Evolutionary conservation across 768 basidiomycete genomes (phyloP).

Genomic region (Rhizopogon roseolus): DNA sequence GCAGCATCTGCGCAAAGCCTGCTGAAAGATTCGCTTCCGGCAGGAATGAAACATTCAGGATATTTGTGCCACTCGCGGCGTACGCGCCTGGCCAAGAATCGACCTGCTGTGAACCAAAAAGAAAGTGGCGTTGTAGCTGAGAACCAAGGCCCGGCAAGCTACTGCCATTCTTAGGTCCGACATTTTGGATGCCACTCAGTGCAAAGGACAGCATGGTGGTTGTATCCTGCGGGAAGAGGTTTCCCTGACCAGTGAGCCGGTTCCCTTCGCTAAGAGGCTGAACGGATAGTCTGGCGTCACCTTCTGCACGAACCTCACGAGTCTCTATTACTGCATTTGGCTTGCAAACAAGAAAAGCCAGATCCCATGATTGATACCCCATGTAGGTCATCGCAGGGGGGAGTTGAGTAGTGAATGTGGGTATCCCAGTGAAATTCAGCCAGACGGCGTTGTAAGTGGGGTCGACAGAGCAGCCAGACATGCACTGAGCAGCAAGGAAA

Average conservation of each 20-base stretch:
- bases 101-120: constrained; percentile 16
- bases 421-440: constrained; percentile 12
- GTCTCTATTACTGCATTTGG: constrained; percentile 22
- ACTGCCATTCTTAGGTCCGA: neutral
- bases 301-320: constrained; percentile 19
- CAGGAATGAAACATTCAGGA: neutral
- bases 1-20: constrained; percentile 15
- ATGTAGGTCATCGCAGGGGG: neutral
- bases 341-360: constrained; percentile 15
- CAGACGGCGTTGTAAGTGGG: neutral
- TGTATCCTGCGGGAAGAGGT: constrained; percentile 18
- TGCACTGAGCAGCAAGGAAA: constrained; percentile 15
- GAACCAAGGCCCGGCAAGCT: neutral
- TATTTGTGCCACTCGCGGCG: neutral
- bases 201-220: constrained; percentile 17
- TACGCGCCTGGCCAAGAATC: constrained; percentile 3
- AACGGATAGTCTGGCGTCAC: constrained; percentile 13
- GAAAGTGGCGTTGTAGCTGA: constrained; percentile 10
- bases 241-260: constrained; percentile 15
- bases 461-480: constrained; percentile 9
- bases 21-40: constrained; percentile 13
- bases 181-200: constrained; percentile 4
- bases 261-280: constrained; percentile 9
- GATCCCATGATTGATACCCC: constrained; percentile 12
- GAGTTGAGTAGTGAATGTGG: constrained; percentile 8